Base-by-base conservation (phyloP, 1,139 yeast genomes). In the Candida sp. region DNA sequence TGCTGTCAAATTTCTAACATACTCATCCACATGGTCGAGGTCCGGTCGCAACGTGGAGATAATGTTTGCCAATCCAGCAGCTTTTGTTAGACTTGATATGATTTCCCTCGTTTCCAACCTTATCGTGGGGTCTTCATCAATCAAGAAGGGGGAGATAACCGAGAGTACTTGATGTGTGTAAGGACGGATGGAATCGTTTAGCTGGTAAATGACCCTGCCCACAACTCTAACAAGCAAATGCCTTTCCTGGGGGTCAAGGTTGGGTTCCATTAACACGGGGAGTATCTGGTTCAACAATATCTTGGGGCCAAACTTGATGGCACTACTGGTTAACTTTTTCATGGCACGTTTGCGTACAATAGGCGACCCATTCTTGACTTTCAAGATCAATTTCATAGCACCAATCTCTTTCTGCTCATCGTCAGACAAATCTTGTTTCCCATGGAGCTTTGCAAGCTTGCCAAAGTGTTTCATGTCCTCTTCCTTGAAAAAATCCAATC, bases 41-140 rank as follows among this genome's bases (percentile, higher is more conserved):
- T 91, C 96, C 0, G 96, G 92, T 50, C 96, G 78, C 66, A 93
- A 73, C 0, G 87, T 83, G 2, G 91, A 77, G 32, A 94, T 83
- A 83, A 92, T 87, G 44, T 84, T 85, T 0, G 91, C 83, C 39
- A 93, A 69, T 0, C 99, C 99, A 1, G 90, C 94, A 2, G 96
- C 90, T 60, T 86, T 86, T 5, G 96, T 74, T 32, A 93, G 70
- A 57, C 82, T 86, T 0, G 94, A 79, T 9, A 93, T 81, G 30
- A 92, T 83, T 55, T 91, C 97, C 48, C 90, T 75, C 1, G 97
- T 96, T 62, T 90, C 96, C 28, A 82, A 70, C 54, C 97, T 75
- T 1, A 93, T 80, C 26, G 84, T 80, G 50, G 80, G 75, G 63
- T 91, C 96, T 56, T 89, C 94, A 62, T 92, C 98, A 8, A 89